Conservation (phyloP, 345 rosid genomes). For the Clarkia xantiana region DNA sequence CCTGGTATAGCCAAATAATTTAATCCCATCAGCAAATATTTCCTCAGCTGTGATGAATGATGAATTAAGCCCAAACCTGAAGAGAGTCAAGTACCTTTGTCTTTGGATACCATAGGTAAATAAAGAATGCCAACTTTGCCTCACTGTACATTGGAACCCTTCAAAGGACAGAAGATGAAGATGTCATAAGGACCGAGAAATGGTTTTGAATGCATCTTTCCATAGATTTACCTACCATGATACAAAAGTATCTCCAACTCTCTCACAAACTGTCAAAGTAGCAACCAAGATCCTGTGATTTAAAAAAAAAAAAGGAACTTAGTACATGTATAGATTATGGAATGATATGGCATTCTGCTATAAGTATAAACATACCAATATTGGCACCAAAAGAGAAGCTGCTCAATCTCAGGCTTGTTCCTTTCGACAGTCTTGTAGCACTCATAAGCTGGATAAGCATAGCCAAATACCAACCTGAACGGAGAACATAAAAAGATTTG, state of each 20-base stretch:
- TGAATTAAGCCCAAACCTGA: not conserved
- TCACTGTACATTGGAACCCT: constrained; percentile 69
- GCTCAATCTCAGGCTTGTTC: constrained; percentile 49
- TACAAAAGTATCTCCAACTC: constrained; percentile 46
- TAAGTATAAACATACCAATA: constrained; percentile 24
- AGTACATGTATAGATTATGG: not conserved
- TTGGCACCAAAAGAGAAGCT: constrained; percentile 57
- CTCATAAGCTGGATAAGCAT: constrained; percentile 57
- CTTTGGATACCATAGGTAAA: constrained; percentile 62
- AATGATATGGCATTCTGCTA: not conserved
- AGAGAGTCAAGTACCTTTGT: constrained; percentile 23
- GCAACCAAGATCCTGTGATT: constrained; percentile 56
- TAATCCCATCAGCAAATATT: no score
- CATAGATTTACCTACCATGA: constrained; percentile 32
- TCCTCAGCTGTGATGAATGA: no score
- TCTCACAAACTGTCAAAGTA: constrained; percentile 41
- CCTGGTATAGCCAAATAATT: constrained; percentile 19
- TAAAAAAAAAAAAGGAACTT: not conserved
- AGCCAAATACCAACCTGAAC: constrained; percentile 40
- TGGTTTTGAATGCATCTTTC: not conserved
- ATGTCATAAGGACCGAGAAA: constrained; percentile 3
- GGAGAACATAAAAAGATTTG: not conserved
- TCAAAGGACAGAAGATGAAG: constrained; percentile 11
- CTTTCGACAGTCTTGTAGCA: constrained; percentile 47
- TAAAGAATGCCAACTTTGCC: constrained; percentile 49